Evolutionary conservation across 768 basidiomycete genomes (phyloP).

Genomic region (Russula dissimulans): DNA sequence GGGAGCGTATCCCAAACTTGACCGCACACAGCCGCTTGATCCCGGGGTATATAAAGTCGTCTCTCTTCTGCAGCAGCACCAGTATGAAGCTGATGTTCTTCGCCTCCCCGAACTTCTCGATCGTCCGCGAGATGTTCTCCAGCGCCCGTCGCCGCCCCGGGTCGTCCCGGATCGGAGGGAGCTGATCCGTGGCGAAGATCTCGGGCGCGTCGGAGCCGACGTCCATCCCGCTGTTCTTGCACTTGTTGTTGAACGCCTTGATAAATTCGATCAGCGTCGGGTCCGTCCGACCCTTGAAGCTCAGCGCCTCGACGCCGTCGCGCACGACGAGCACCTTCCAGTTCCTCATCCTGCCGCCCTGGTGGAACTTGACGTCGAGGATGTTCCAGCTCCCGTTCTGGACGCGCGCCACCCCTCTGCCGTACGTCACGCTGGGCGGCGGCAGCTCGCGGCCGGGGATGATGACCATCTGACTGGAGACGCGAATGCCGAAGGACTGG

Average conservation of each 20-base stretch:
- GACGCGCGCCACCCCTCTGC: conserved; percentile 34
- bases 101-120: conserved; percentile 20
- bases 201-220: conserved; percentile 32
- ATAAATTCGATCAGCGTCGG: conserved; percentile 36
- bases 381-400: conserved; percentile 72
- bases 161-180: conserved; percentile 30
- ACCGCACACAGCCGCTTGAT: conserved; percentile 73
- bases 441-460: conserved; percentile 58
- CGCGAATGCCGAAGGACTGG: conserved; percentile 47
- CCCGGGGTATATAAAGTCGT: conserved; percentile 73
- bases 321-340: conserved; percentile 65
- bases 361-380: conserved; percentile 57
- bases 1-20: conserved; percentile 61
- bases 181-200: conserved; percentile 28
- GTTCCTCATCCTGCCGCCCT: conserved; percentile 38
- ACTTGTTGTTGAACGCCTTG: conserved; percentile 45
- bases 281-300: conserved; percentile 37
- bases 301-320: conserved; percentile 33
- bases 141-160: conserved; percentile 36
- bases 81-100: conserved; percentile 55
- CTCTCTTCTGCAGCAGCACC: conserved; percentile 55
- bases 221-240: conserved; percentile 48
- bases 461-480: conserved; percentile 50
- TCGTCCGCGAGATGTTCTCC: conserved; percentile 28
- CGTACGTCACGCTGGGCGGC: conserved; percentile 50